A percentile compares a stretch with the other conserved stretches of the same genome.
These are phyloP conservation scores for Claviceps sp. DNA, from an alignment of 2,329 filamentous ascomycete genomes.

Conservation along the genomic window DNA sequence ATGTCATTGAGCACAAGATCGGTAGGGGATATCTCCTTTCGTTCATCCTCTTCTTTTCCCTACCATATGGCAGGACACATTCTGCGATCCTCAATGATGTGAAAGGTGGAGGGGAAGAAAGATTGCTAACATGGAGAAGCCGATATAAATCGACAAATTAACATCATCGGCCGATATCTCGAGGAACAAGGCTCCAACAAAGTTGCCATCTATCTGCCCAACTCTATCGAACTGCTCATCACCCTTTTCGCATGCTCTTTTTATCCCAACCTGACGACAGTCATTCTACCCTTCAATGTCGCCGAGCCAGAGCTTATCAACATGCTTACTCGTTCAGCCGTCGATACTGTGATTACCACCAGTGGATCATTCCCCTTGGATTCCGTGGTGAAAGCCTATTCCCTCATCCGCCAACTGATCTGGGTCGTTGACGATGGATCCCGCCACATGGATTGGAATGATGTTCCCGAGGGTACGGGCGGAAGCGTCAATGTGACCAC, in stretches of 20 bases:
- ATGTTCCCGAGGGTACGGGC: constrained; percentile 64
- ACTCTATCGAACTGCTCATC: constrained; percentile 77
- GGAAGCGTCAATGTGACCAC: constrained; percentile 70
- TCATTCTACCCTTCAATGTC: constrained; percentile 74
- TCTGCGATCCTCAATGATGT: background rate
- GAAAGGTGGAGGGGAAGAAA: background rate
- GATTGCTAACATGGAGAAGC: constrained; percentile 24
- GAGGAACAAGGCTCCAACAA: constrained; percentile 58
- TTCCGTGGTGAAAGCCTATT: constrained; percentile 53
- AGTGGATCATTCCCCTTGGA: constrained; percentile 81
- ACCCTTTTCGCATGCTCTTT: constrained; percentile 82
- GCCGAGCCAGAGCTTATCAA: constrained; percentile 53
- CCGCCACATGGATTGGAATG: constrained; percentile 90
- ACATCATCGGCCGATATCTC: constrained; percentile 67
- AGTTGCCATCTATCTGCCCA: constrained; percentile 83
- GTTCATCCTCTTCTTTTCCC: background rate
- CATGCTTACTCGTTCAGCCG: constrained; percentile 59
- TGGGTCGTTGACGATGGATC: constrained; percentile 91
- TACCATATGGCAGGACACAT: background rate
- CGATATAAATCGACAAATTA: constrained; percentile 74
- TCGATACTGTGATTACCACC: constrained; percentile 70
- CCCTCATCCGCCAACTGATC: constrained; percentile 62
- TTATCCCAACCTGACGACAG: constrained; percentile 64
- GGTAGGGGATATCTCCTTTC: constrained; percentile 22
- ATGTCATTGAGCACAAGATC: constrained; percentile 58